A percentile compares a stretch with the other conserved stretches of the same genome.
These are phyloP conservation scores for Adansonia rubrostipa DNA, from an alignment of 441 rosid genomes.

Conservation along the genomic window DNA sequence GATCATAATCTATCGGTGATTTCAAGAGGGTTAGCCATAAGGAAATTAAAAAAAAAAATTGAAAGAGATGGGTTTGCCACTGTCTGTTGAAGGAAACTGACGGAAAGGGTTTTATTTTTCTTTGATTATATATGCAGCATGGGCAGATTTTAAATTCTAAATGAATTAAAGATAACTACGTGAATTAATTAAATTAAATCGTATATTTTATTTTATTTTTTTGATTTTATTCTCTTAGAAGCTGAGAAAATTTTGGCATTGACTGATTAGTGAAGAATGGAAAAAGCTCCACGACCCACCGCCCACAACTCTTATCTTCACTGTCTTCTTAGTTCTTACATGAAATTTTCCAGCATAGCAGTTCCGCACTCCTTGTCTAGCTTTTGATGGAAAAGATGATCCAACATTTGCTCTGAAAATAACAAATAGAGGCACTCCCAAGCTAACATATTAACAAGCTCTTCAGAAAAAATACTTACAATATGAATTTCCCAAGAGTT, in stretches of 20 bases:
- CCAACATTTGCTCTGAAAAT: slow-evolving; percentile 9
- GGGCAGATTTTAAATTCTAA: too few species aligned
- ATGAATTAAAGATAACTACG: too few species aligned
- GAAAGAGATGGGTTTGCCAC: too few species aligned
- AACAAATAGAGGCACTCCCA: background rate
- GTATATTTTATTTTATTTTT: too few species aligned
- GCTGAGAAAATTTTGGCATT: slow-evolving; percentile 20
- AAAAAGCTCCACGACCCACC: background rate
- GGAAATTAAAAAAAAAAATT: too few species aligned
- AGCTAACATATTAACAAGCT: background rate
- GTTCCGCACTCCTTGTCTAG: background rate
- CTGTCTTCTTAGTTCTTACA: background rate
- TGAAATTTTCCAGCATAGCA: background rate
- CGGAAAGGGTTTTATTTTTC: too few species aligned
- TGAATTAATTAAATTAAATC: too few species aligned
- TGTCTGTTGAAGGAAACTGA: too few species aligned
- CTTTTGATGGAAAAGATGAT: slow-evolving; percentile 9
- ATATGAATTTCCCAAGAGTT: background rate
- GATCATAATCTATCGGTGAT: too few species aligned
- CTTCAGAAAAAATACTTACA: background rate
- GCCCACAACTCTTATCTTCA: background rate
- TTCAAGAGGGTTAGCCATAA: too few species aligned
- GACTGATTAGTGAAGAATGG: slow-evolving; percentile 6
- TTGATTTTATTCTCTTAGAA: slow-evolving; percentile 6
- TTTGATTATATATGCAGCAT: too few species aligned